Base-by-base conservation (phyloP, 176 grass and related monocot species). In the Phoenix dactylifera region DNA sequence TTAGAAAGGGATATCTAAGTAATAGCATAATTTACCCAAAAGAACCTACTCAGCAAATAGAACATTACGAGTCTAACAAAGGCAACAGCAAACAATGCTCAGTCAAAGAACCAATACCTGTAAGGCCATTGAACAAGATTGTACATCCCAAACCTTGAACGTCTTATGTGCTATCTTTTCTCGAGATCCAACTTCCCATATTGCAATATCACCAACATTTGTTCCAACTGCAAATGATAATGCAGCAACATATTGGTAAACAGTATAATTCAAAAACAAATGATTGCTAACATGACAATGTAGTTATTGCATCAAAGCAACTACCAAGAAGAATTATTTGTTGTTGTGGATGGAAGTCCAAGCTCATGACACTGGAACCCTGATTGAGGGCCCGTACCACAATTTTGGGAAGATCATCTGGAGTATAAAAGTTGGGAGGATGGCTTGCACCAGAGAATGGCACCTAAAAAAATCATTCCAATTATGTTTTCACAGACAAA, bases 321-420 rank as follows among this genome's bases (percentile, higher is more conserved):
- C 59, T 67, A 98, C 94, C 94, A 75, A 98, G 69, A 86, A 98
- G 94, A 76, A 98, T 81, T 70, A 88, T 98, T 74, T 98, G 94
- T 66, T 98, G 94, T 57, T 74, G 51, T 7, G 88, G 94, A 61
- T 98, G 94, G 64, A 98, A 98, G 75, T 98, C 94, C 67, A 98
- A 70, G 82, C 94, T 98, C 88, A 86, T 83, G 51, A 98, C 94
- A 76, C 81, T 93, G 48, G 94, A 89, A 65, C 94, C 94, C 70
- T 98, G 94, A 83, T 77, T 88, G 64, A 98, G 85, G 65, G 76
- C 83, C 26, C 88, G 81, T 63, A 83, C 77, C 48, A 93, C 25
- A 77, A 78, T 89, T 70, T 98, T 98, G 3, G 94, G 94, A 65
- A 98, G 79, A 71, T 98, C 94, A 59, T 98, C 94, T 89, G 88